phyloP scores from a whole-genome alignment of 768 basidiomycete species.

The Xerocomellus chrysenteron region DNA sequence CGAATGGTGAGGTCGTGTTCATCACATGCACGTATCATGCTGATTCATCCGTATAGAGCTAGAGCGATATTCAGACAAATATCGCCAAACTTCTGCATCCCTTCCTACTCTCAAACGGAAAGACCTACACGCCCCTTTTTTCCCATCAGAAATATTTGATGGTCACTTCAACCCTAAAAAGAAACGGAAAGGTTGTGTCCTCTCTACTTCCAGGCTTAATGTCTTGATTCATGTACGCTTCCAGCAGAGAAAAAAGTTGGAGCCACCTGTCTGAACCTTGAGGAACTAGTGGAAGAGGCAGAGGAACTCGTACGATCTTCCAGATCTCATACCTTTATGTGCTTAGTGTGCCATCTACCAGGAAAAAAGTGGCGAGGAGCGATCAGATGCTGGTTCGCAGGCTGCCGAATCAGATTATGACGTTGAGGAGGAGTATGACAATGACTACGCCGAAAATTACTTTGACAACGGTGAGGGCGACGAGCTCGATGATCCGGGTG shows the following conservation, averaged over 20 bases:
- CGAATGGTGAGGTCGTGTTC: constrained; percentile 43
- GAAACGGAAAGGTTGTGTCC: constrained; percentile 48
- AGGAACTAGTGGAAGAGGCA: constrained; percentile 64
- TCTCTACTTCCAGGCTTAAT: not conserved
- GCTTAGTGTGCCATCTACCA: constrained; percentile 22
- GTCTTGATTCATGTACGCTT: not conserved
- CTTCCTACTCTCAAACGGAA: constrained; percentile 69
- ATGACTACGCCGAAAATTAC: constrained; percentile 89
- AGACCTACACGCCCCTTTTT: constrained; percentile 73
- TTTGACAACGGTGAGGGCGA: constrained; percentile 89
- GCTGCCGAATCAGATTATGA: constrained; percentile 74
- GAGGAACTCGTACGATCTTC: constrained; percentile 50
- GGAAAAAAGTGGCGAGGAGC: constrained; percentile 73
- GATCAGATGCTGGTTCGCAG: constrained; percentile 67
- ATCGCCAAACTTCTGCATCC: constrained; percentile 57
- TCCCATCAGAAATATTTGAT: constrained; percentile 74
- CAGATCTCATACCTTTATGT: not conserved
- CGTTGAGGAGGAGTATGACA: constrained; percentile 88
- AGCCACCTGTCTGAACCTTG: constrained; percentile 56
- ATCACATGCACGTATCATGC: not conserved
- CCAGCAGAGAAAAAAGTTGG: constrained; percentile 32
- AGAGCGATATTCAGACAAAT: constrained; percentile 83
- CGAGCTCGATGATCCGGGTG: constrained; percentile 75
- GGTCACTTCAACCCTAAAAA: constrained; percentile 76
- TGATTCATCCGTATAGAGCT: constrained; percentile 48